A percentile compares a stretch with the other conserved stretches of the same genome.
phyloP scores from a whole-genome alignment of 345 rosid genomes.

The rapeseed (Brassica napus) region DNA sequence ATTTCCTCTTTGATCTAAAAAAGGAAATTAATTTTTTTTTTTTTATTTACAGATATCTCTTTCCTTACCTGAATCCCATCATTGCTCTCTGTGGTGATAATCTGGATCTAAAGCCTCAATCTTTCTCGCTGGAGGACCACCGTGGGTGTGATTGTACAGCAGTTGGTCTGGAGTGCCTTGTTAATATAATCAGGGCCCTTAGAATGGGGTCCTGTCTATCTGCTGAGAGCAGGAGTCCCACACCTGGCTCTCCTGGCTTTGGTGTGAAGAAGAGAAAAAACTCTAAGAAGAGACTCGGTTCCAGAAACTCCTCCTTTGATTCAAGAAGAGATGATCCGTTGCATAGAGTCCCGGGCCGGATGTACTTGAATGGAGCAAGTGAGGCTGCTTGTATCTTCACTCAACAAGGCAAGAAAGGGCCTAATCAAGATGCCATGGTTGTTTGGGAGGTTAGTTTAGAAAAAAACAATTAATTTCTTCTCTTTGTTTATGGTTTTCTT shows the following conservation, averaged over 20 bases:
- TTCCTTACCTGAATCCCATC: neutral
- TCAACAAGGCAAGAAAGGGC: constrained; percentile 97
- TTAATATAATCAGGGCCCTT: constrained; percentile 95
- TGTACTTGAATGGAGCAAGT: constrained; percentile 82
- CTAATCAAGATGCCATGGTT: constrained; percentile 98
- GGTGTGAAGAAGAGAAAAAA: constrained; percentile 67
- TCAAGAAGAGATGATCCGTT: constrained; percentile 66
- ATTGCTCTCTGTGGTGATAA: constrained; percentile 32
- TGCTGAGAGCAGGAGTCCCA: constrained; percentile 87
- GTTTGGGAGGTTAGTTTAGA: constrained; percentile 88
- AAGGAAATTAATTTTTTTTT: neutral
- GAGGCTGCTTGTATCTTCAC: constrained; percentile 81
- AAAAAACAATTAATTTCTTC: neutral
- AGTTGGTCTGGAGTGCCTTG: constrained; percentile 96
- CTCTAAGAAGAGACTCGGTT: constrained; percentile 58
- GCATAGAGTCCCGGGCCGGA: constrained; percentile 76
- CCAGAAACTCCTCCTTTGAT: constrained; percentile 63
- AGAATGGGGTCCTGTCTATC: constrained; percentile 99
- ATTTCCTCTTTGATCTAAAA: constrained; percentile 1
- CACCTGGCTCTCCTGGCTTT: constrained; percentile 70
- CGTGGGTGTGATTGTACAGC: constrained; percentile 53
- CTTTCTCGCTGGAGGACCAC: constrained; percentile 56
- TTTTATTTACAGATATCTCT: constrained; percentile 10
- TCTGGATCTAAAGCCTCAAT: constrained; percentile 57
- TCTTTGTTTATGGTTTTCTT: neutral